Evolutionary conservation across 2,329 filamentous ascomycete species (phyloP), one percentile per base, ranked within the genome.

Genomic region (Gyromitra esculenta): DNA sequence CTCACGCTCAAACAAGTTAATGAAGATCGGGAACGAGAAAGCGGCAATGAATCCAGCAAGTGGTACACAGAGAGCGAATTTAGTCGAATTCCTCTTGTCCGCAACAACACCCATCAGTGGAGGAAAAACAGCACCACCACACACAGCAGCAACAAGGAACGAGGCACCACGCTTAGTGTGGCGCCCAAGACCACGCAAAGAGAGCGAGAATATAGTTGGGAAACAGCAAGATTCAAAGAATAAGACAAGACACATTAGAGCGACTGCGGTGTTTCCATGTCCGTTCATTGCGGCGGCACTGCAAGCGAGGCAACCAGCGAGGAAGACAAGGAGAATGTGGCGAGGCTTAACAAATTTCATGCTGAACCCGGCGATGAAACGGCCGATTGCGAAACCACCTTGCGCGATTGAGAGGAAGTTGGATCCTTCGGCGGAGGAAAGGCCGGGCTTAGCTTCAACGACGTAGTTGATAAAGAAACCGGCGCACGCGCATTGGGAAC

Each of bases 171-270:
- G 88, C 85, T 94, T 94, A 45, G 90, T 92, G 84, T 95, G 90
- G 18, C 89, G 88, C 5, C 92, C 92, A 0, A 94, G 86, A 1
- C 91, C 91, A 25, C 92, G 89, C 75, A 97, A 90, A 1, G 91
- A 92, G 11, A 96, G 87, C 2, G 92, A 90, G 79, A 94, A 93
- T 76, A 96, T 90, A 1, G 94, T 89, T 0, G 94, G 93, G 86
- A 92, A 97, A 80, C 93, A 89, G 66, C 93, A 92, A 0, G 91
- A 92, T 82, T 95, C 92, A 81, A 92, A 93, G 83, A 96, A 93
- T 79, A 93, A 90, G 78, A 92, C 91, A 37, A 94, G 80, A 50
- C 90, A 86, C 1, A 92, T 84, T 79, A 92, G 90, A n/a, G 89
- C 85, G 31, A 85, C 84, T 31, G 89, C 82, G 0, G 87, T 79